Base-by-base conservation (phyloP, 2,329 filamentous ascomycete species). In the Paecilomyces dactylethromorphus region DNA sequence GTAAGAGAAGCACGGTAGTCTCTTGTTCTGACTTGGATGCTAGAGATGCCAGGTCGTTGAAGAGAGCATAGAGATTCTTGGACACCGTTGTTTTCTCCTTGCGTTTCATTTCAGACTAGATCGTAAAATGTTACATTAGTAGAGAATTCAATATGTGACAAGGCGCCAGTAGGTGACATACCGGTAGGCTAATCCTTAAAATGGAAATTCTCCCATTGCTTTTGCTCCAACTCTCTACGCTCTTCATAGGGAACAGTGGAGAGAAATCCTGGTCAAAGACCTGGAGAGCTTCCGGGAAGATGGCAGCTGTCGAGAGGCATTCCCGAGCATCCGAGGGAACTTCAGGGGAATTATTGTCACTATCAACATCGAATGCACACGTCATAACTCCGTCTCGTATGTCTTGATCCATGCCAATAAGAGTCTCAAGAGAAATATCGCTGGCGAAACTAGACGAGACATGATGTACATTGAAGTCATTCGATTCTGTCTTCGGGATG, bases 1-100 rank as follows among this genome's bases (percentile, higher is more conserved):
- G 82, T 21, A 88, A 71, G 58, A 87, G 70, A 13, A 89, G 68
- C 45, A 87, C 67, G 11, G 82, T 81, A 24, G 82, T 82, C 62
- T 87, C 82, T 65, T 86, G 76, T 54, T 82, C 78, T 61, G 80
- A 80, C 18, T 74, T 68, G 49, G 77, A 69, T 56, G 82, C 80
- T 49, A 86, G 74, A 32, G 78, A 73, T 8, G 75, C 68, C 58
- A 86, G 68, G 63, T 76, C 77, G 5, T 75, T 68, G 57, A 78
- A 66, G 49, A 86, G 69, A 29, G 77, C 68, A 21, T 75, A 66
- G 59, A 86, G 63, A 15, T 76, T 66, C 18, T 77, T 68, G 18
- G 74, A 65, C 32, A 80, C 69, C 78, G 81, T 60, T 12, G 21
- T 4, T 22, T 52, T 52, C 51, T 63, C 60, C 21, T 32, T 33